A percentile compares a stretch with the other conserved stretches of the same genome.
Conservation (phyloP, 2,329 filamentous ascomycete genomes). For the Tolypocladium tropicale region DNA sequence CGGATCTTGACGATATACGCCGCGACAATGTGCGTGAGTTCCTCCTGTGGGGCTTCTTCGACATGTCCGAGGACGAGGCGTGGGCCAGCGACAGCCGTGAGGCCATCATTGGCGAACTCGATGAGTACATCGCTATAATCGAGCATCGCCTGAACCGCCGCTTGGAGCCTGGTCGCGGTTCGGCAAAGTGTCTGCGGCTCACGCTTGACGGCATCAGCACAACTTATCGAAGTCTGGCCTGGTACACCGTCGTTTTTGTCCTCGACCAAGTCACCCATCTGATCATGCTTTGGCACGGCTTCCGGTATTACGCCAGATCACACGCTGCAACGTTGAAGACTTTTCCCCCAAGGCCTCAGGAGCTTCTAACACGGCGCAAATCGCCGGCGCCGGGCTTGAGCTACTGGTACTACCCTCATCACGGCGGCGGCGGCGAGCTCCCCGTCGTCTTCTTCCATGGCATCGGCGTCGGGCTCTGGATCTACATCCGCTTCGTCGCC, state of each 20-base stretch:
- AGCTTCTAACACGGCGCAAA: slow-evolving; percentile 29
- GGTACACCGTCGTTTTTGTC: slow-evolving; percentile 49
- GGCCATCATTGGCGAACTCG: slow-evolving; percentile 29
- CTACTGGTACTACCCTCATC: slow-evolving; percentile 60
- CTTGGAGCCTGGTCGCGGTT: slow-evolving; percentile 44
- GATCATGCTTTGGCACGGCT: slow-evolving; percentile 36
- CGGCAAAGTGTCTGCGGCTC: slow-evolving; percentile 47
- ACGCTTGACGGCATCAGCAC: slow-evolving; percentile 55
- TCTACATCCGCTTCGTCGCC: slow-evolving; percentile 47
- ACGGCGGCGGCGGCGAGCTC: slow-evolving; percentile 24
- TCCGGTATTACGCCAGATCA: slow-evolving; percentile 37
- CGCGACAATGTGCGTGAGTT: slow-evolving; percentile 62
- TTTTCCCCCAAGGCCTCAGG: slow-evolving; percentile 48
- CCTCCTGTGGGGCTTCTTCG: slow-evolving; percentile 58
- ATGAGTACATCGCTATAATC: slow-evolving; percentile 36
- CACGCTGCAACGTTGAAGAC: slow-evolving; percentile 21
- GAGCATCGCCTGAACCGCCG: slow-evolving; percentile 41
- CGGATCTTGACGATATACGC: slow-evolving; percentile 44
- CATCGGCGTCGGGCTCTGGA: slow-evolving; percentile 57
- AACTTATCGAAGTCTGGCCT: slow-evolving; percentile 50
- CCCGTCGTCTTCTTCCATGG: slow-evolving; percentile 63
- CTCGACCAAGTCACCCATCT: slow-evolving; percentile 42
- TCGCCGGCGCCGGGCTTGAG: slow-evolving; percentile 41
- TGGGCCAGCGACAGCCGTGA: slow-evolving; percentile 10
- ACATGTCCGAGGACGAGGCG: slow-evolving; percentile 24